Percentiles rank a stretch among this genome's conserved stretches.
These are phyloP conservation scores for Earliella scabrosa DNA, from an alignment of 1,284 basidiomycete species.

Conservation along the genomic window DNA sequence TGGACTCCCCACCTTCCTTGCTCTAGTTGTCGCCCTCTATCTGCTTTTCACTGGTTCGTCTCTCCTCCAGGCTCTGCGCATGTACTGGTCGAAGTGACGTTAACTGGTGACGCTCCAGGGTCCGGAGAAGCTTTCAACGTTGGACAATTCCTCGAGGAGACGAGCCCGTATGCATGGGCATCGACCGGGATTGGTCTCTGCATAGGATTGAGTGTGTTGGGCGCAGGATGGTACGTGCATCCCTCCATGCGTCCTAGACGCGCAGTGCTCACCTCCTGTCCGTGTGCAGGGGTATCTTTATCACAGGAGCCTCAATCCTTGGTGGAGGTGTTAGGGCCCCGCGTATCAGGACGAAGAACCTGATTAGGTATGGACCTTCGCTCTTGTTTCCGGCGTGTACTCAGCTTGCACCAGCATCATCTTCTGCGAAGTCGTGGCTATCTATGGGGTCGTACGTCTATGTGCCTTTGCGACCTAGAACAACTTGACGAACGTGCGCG, in stretches of 20 bases:
- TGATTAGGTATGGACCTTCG: slow-evolving; percentile 77
- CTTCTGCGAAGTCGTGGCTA: slow-evolving; percentile 98
- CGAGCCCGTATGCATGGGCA: slow-evolving; percentile 94
- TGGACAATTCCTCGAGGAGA: slow-evolving; percentile 91
- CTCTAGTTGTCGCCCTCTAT: slow-evolving; percentile 76
- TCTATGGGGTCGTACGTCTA: slow-evolving; percentile 86
- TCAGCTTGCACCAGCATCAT: slow-evolving; percentile 73
- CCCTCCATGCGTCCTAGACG: neutral
- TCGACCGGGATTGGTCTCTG: slow-evolving; percentile 91
- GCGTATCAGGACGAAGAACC: slow-evolving; percentile 95
- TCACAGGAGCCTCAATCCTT: slow-evolving; percentile 94
- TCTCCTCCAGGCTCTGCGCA: neutral
- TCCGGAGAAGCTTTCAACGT: slow-evolving; percentile 92
- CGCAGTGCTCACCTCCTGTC: neutral
- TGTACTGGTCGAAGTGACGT: neutral
- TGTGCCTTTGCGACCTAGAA: neutral
- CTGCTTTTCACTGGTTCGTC: slow-evolving; percentile 84
- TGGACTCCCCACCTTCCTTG: slow-evolving; percentile 69
- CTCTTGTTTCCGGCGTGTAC: neutral
- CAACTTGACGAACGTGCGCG: neutral
- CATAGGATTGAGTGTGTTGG: slow-evolving; percentile 92
- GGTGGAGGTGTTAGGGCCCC: slow-evolving; percentile 96
- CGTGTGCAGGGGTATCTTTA: slow-evolving; percentile 88
- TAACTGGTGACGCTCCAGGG: slow-evolving; percentile 46
- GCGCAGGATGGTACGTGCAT: slow-evolving; percentile 88